These are phyloP conservation scores for Starmerella gropengiesseri DNA, from an alignment of 805 yeast species.

Conservation along the genomic window DNA sequence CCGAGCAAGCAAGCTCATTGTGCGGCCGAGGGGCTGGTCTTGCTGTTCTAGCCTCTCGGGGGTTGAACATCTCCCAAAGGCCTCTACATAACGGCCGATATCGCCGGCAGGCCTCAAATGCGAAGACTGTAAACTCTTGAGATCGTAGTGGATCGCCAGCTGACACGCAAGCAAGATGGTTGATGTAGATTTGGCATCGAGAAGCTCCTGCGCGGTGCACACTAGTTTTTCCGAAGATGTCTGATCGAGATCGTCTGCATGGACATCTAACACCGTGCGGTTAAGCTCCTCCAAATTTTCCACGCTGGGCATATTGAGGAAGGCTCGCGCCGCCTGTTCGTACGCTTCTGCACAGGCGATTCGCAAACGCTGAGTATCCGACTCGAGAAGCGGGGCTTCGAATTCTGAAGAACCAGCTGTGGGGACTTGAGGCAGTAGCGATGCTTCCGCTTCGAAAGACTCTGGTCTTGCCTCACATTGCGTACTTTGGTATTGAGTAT, in stretches of 20 bases:
- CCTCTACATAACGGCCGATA: conserved; percentile 1
- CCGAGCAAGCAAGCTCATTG: background rate
- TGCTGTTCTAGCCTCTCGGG: background rate
- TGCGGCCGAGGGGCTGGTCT: background rate
- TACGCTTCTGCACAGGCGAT: conserved; percentile 1
- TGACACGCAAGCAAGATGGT: background rate
- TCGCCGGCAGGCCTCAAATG: background rate
- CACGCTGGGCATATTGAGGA: background rate
- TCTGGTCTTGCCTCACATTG: too few relatives aligned
- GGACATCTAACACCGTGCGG: background rate
- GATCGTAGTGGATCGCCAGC: conserved; percentile 1
- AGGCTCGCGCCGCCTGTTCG: background rate
- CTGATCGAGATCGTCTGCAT: conserved; percentile 7
- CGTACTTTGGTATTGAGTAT: too few relatives aligned
- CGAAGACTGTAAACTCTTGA: background rate
- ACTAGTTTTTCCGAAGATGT: conserved; percentile 2
- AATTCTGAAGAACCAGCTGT: background rate
- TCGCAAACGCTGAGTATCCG: background rate
- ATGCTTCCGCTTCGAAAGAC: too few relatives aligned
- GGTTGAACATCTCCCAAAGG: conserved; percentile 1
- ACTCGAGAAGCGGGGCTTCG: background rate
- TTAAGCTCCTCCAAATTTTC: background rate
- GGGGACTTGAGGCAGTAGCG: too few relatives aligned
- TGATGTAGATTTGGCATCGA: background rate
- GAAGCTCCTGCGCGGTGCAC: background rate